Conservation (phyloP, 495 filamentous ascomycete genomes). For the Xylaria palmicola region DNA sequence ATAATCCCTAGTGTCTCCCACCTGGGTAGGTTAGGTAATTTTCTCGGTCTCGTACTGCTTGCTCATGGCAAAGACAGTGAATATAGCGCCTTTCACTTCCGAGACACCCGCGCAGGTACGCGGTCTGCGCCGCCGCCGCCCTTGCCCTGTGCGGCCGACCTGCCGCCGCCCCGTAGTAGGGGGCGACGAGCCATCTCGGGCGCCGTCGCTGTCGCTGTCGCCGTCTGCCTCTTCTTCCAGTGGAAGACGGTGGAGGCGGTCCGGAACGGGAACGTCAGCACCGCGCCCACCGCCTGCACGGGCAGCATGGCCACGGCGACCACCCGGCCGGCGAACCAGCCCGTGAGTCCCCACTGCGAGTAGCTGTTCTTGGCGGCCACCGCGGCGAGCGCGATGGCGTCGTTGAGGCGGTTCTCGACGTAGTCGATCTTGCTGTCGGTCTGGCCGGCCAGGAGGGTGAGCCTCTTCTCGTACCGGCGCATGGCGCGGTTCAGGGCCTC, state of each 20-base stretch:
- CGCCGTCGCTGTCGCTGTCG: too few species aligned
- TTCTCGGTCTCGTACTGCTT: not conserved
- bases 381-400: slow-evolving; percentile 77
- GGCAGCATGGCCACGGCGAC: slow-evolving; percentile 32
- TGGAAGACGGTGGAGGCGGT: slow-evolving; percentile 25
- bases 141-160: slow-evolving; percentile 12
- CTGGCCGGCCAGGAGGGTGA: slow-evolving; percentile 65
- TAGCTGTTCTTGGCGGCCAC: slow-evolving; percentile 61
- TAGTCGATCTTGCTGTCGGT: slow-evolving; percentile 71
- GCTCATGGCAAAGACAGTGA: not conserved
- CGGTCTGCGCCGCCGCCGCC: slow-evolving; percentile 23
- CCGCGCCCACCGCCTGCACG: slow-evolving; percentile 25
- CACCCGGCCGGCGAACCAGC: slow-evolving; percentile 29
- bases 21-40: not conserved
- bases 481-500: slow-evolving; percentile 89
- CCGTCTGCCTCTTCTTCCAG: slow-evolving; percentile 20
- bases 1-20: not conserved
- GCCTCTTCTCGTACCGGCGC: slow-evolving; percentile 90
- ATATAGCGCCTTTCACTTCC: slow-evolving; percentile 19
- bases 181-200: slow-evolving; percentile 18
- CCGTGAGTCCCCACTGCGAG: slow-evolving; percentile 25
- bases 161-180: slow-evolving; percentile 17
- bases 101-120: slow-evolving; percentile 23
- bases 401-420: slow-evolving; percentile 67
- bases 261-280: slow-evolving; percentile 30